Evolutionary conservation across 257 asterid genomes (phyloP).

Genomic region (Solanum arcanum): DNA sequence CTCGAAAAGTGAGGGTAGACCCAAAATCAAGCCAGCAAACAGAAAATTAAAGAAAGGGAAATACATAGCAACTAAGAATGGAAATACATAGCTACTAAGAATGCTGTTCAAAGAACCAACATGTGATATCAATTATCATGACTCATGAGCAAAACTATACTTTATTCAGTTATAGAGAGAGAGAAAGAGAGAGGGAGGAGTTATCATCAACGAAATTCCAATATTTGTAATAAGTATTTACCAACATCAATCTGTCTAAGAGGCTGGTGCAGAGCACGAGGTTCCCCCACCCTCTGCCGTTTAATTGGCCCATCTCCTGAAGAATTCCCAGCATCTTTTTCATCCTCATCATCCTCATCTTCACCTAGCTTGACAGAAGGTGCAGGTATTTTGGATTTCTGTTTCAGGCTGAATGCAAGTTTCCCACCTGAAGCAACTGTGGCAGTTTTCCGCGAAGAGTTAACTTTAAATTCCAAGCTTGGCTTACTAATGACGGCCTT

Average conservation of each 20-base stretch:
- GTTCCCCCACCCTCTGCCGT: constrained; percentile 51
- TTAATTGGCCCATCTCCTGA: constrained; percentile 56
- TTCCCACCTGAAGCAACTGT: constrained; percentile 56
- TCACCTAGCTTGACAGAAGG: constrained; percentile 69
- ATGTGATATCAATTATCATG: neutral
- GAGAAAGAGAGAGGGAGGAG: neutral
- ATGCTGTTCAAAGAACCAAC: neutral
- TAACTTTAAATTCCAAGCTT: constrained; percentile 28
- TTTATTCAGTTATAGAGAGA: neutral
- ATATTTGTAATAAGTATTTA: constrained; percentile 44
- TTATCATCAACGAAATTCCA: constrained; percentile 1
- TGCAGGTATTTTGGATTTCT: constrained; percentile 59
- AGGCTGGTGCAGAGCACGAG: constrained; percentile 33
- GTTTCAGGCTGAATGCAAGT: constrained; percentile 92
- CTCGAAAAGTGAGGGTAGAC: neutral
- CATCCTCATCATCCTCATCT: constrained; percentile 72
- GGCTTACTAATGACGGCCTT: constrained; percentile 54
- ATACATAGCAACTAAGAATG: neutral
- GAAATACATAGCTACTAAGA: neutral
- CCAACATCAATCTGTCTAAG: constrained; percentile 64
- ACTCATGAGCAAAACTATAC: neutral
- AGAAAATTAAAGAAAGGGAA: neutral
- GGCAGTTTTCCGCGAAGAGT: constrained; percentile 22
- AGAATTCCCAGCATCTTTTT: constrained; percentile 42
- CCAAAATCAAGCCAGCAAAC: neutral